Base-by-base conservation (phyloP, 2,329 filamentous ascomycete species). In the Penicillium sp. region DNA sequence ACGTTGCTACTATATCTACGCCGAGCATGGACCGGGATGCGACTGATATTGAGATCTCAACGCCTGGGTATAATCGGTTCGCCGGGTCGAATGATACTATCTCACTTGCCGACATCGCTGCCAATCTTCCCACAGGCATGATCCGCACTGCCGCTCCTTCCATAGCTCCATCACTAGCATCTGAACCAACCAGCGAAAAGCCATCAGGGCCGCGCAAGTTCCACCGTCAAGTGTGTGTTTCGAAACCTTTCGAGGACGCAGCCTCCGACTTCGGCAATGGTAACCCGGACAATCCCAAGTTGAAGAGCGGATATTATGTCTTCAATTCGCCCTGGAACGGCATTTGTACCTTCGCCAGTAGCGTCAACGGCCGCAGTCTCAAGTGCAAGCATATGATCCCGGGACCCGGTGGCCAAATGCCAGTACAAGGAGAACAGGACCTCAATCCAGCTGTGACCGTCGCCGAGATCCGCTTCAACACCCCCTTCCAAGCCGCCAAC, bases 251-350 rank as follows among this genome's bases (percentile, higher is more conserved):
- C 7, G 47, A 47, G 3, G 49, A 53, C 2, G 27, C 37, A 1
- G 9, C 10, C 5, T 23, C 38, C 2, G 46, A 52, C 20, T 30
- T 31, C 14, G 41, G 22, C 16, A 43, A 37, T 16, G 32, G 38
- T 6, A 39, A 43, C 10, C 42, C 48, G 4, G 32, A 29, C 28
- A 28, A 31, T 6, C 55, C 56, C 17, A 64, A 57, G 39, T 47
- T 63, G 28, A 64, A 61, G 38, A 63, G 61, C 39, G 65, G 60
- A 18, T 55, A 74, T 12, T 94, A 93, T 62, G 76, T 79, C 1
- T 95, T 95, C 58, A 68, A 72, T 13, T 92, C 85, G 28, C 89
- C 88, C 0, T 96, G 90, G 90, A 80, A 86, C 44, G 85, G 86
- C 11, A 76, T 76, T 28, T 96, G 90, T 65, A 84, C 89, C 44